A percentile compares a stretch with the other conserved stretches of the same genome.
phyloP scores from a whole-genome alignment of 1,139 yeast genomes.

The Arxiozyma slooffiae region DNA sequence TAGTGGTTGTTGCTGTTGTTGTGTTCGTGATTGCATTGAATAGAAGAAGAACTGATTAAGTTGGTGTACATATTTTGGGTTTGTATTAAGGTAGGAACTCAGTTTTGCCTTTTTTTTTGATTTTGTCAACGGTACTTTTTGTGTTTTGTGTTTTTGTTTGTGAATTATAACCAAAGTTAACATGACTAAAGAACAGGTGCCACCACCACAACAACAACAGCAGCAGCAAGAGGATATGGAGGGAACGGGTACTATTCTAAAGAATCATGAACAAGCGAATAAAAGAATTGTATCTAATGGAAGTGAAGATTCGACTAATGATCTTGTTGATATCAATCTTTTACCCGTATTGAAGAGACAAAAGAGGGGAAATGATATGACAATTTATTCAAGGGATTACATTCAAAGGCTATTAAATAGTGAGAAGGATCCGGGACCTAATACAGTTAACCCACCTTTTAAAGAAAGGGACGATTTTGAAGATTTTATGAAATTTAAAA shows the following conservation, averaged over 20 bases:
- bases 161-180: background rate
- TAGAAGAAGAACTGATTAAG: too few species aligned
- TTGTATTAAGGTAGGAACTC: too few species aligned
- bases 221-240: background rate
- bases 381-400: background rate
- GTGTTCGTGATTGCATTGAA: too few species aligned
- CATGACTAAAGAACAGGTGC: background rate
- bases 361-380: background rate
- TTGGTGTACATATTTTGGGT: too few species aligned
- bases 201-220: background rate
- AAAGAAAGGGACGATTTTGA: constrained; percentile 12
- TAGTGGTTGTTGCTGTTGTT: too few species aligned
- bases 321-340: background rate
- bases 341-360: background rate
- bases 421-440: background rate
- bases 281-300: background rate
- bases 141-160: too few species aligned
- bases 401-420: background rate
- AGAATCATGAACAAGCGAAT: background rate
- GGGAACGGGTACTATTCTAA: too few species aligned
- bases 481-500: constrained; percentile 15
- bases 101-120: background rate
- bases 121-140: too few species aligned
- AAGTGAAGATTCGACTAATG: background rate
- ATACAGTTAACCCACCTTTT: background rate